These are phyloP conservation scores for Candida maris DNA, from an alignment of 805 yeast genomes.

Conservation along the genomic window DNA sequence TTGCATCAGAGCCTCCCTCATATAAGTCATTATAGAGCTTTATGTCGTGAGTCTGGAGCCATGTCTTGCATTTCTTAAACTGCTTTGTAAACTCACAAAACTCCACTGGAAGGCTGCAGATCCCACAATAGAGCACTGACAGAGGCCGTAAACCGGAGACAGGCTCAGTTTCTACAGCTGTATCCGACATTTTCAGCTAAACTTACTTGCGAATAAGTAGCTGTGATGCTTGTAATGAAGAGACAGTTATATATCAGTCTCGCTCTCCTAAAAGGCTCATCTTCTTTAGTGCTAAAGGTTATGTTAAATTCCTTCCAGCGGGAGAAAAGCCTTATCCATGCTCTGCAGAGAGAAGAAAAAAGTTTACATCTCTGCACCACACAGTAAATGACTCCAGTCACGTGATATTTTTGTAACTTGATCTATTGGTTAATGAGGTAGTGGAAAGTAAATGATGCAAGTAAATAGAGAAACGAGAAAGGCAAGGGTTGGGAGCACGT, in stretches of 20 bases:
- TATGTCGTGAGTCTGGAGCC: constrained; percentile 63
- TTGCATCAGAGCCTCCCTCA: constrained; percentile 51
- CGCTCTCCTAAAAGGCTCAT: background rate
- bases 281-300: too few species aligned
- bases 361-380: too few species aligned
- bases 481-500: too few species aligned
- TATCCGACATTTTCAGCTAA: constrained; percentile 12
- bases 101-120: constrained; percentile 83
- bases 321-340: too few species aligned
- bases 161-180: constrained; percentile 3
- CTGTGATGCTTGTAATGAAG: background rate
- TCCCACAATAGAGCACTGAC: constrained; percentile 63
- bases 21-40: constrained; percentile 60
- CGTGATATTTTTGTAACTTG: too few species aligned
- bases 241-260: background rate
- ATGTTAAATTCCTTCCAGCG: too few species aligned
- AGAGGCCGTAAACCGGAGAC: constrained; percentile 16
- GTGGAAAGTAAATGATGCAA: too few species aligned
- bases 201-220: background rate
- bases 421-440: too few species aligned
- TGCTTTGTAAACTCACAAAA: constrained; percentile 89
- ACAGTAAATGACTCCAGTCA: too few species aligned
- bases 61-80: constrained; percentile 75
- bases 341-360: too few species aligned
- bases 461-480: too few species aligned